These are phyloP conservation scores for Coccomyxa sp. DNA, from an alignment of 139 green algal species.

Conservation along the genomic window DNA sequence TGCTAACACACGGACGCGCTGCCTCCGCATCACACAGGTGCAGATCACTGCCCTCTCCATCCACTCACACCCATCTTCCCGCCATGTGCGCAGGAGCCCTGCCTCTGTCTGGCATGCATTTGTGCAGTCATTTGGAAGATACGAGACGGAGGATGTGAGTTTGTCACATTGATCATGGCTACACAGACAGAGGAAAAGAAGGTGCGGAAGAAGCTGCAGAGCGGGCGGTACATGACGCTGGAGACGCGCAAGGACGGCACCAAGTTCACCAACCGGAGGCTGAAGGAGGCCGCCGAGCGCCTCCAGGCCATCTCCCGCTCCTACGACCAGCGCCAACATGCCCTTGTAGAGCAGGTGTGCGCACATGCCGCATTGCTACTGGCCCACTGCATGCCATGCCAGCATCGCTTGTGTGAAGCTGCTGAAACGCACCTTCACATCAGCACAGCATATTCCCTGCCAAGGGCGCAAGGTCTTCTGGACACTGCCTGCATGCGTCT, in stretches of 20 bases:
- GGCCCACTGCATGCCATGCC: background rate
- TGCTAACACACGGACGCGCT: constrained; percentile 60
- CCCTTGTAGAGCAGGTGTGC: constrained; percentile 73
- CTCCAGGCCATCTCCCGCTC: constrained; percentile 50
- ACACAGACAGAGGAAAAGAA: constrained; percentile 85
- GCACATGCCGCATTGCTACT: too few species aligned
- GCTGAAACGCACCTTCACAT: background rate
- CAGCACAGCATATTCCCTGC: too few species aligned
- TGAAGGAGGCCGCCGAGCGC: constrained; percentile 62
- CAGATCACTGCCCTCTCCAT: background rate
- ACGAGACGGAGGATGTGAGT: too few species aligned
- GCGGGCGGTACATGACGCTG: constrained; percentile 64
- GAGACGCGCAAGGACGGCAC: constrained; percentile 92
- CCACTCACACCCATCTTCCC: background rate
- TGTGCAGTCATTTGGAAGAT: too few species aligned
- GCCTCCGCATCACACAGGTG: constrained; percentile 79
- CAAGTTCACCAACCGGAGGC: constrained; percentile 86
- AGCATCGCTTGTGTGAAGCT: too few species aligned
- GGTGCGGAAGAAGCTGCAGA: constrained; percentile 75
- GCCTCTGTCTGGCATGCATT: too few species aligned
- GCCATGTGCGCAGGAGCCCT: background rate
- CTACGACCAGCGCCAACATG: constrained; percentile 74
- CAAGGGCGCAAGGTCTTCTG: too few species aligned
- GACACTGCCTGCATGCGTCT: too few species aligned
- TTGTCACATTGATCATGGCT: too few species aligned